Conservation (phyloP, 1,284 basidiomycete genomes). For the Rhodotorula sp. region DNA sequence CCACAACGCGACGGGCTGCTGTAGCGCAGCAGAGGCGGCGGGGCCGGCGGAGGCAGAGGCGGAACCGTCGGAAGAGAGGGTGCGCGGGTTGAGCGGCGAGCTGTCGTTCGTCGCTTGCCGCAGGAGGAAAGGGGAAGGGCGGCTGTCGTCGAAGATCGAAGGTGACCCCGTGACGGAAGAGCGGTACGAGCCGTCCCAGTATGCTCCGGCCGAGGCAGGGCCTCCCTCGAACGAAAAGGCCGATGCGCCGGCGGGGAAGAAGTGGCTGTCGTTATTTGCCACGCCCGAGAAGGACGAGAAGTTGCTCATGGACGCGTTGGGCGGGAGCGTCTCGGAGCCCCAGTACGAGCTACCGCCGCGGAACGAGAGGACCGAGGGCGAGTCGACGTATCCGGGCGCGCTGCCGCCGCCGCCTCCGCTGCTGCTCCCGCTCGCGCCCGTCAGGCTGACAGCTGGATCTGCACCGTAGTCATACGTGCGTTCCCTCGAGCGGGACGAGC, state of each 20-base stretch:
- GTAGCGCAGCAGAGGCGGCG: background rate
- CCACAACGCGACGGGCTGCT: slow-evolving; percentile 2
- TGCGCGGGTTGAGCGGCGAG: slow-evolving; percentile 7
- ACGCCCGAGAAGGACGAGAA: slow-evolving; percentile 17
- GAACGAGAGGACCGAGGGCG: slow-evolving; percentile 3
- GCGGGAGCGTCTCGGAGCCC: slow-evolving; percentile 17
- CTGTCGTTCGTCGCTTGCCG: slow-evolving; percentile 4
- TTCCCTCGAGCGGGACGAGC: slow-evolving; percentile 24
- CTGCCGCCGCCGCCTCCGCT: background rate
- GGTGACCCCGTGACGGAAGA: slow-evolving; percentile 7
- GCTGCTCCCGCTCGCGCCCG: slow-evolving; percentile 7
- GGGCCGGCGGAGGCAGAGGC: background rate
- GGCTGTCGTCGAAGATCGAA: slow-evolving; percentile 4
- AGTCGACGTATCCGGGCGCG: background rate
- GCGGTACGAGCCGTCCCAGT: slow-evolving; percentile 27
- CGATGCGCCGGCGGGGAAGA: slow-evolving; percentile 30
- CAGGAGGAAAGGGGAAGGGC: background rate
- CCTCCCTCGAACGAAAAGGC: slow-evolving; percentile 38
- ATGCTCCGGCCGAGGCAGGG: background rate
- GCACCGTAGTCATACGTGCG: slow-evolving; percentile 1
- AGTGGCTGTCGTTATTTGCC: slow-evolving; percentile 18
- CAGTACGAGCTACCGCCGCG: background rate
- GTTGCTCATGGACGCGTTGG: slow-evolving; percentile 20
- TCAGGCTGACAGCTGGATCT: background rate
- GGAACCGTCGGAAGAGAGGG: background rate